A percentile compares a stretch with the other conserved stretches of the same genome.
Conservation (phyloP, 768 basidiomycete species). For the Neoboletus brunneissimus region DNA sequence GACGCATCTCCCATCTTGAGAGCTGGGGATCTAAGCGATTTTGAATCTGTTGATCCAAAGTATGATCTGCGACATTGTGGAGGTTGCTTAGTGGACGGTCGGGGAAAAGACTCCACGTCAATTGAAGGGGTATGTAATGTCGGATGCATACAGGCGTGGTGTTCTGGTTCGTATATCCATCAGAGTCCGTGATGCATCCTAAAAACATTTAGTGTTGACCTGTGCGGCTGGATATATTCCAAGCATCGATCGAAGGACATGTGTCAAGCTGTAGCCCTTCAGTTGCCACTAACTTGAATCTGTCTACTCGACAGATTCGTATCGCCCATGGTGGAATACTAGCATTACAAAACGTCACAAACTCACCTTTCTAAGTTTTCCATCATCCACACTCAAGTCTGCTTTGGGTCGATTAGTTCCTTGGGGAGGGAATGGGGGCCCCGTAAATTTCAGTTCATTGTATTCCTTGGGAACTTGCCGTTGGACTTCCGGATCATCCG, state of each 20-base stretch:
- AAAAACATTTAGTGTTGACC: conserved; percentile 6
- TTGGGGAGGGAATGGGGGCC: background rate
- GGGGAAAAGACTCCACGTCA: conserved; percentile 68
- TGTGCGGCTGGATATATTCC: conserved; percentile 15
- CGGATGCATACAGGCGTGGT: conserved; percentile 57
- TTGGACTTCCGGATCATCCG: background rate
- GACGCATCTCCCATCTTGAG: conserved; percentile 56
- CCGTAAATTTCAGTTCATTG: background rate
- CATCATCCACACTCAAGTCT: background rate
- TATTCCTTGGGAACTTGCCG: background rate
- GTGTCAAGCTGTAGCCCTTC: conserved; percentile 10
- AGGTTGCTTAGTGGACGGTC: conserved; percentile 62
- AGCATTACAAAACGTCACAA: background rate
- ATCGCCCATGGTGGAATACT: background rate
- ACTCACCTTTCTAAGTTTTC: background rate
- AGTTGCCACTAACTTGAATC: background rate
- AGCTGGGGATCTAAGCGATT: conserved; percentile 39
- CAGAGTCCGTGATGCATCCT: background rate
- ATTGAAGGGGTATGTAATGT: conserved; percentile 68
- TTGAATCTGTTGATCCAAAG: conserved; percentile 62
- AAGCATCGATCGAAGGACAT: conserved; percentile 12
- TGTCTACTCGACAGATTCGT: background rate
- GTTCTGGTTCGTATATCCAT: conserved; percentile 43
- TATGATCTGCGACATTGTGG: conserved; percentile 72
- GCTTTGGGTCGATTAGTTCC: background rate